Percentiles rank a stretch among this genome's conserved stretches.
Conservation (phyloP, 306 rosid species). For the Glycyrrhiza uralensis region DNA sequence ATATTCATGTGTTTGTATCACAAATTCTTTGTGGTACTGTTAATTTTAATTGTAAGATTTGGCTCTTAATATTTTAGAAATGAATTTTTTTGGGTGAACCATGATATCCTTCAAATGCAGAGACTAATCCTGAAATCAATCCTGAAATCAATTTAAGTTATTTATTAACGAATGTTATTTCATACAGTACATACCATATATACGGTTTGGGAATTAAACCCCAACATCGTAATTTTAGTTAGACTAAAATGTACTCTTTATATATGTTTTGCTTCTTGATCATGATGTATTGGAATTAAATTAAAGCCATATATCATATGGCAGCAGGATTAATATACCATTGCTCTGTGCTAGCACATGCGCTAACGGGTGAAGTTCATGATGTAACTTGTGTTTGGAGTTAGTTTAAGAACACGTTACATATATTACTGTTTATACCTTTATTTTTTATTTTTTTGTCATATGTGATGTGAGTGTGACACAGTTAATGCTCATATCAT, state of each 20-base stretch:
- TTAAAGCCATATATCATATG: background rate
- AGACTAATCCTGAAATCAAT: too few relatives aligned
- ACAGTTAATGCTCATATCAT: background rate
- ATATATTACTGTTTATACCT: background rate
- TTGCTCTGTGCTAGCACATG: conserved; percentile 3
- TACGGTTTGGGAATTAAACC: too few relatives aligned
- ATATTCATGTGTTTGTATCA: too few relatives aligned
- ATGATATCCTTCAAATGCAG: too few relatives aligned
- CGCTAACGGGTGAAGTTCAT: background rate
- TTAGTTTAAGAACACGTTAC: background rate
- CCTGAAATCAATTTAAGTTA: too few relatives aligned
- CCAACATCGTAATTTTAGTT: background rate
- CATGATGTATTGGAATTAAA: background rate
- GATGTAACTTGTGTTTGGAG: background rate
- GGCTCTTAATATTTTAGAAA: background rate
- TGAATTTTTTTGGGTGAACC: too few relatives aligned
- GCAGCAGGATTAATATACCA: background rate
- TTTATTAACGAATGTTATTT: too few relatives aligned
- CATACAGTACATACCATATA: too few relatives aligned
- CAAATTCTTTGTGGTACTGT: too few relatives aligned
- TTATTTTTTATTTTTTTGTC: background rate
- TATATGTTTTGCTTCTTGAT: background rate
- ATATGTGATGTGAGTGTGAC: too few relatives aligned
- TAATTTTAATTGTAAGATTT: background rate
- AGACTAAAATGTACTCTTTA: background rate